These are phyloP conservation scores for Ustilago trichophora DNA, from an alignment of 1,284 basidiomycete genomes.

Conservation along the genomic window DNA sequence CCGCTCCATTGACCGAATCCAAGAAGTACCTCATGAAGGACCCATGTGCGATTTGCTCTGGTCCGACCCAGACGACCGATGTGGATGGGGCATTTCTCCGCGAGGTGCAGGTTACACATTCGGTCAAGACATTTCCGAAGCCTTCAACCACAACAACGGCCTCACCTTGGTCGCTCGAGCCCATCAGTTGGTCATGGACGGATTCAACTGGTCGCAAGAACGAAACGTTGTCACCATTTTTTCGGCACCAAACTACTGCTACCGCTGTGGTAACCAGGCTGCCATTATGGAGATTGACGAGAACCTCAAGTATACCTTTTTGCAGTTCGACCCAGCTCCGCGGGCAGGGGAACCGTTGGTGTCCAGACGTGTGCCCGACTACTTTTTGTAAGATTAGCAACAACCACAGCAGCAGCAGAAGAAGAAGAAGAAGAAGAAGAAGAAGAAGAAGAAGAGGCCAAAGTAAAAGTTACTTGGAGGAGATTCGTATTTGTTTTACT, in stretches of 20 bases:
- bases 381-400: slow-evolving; percentile 53
- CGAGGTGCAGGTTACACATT: slow-evolving; percentile 99
- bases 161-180: slow-evolving; percentile 81
- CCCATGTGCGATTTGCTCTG: slow-evolving; percentile 99
- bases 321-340: slow-evolving; percentile 99
- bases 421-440: too few species aligned
- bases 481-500: too few species aligned
- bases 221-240: slow-evolving; percentile 99
- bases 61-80: slow-evolving; percentile 99
- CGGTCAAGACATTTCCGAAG: slow-evolving; percentile 97
- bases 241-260: slow-evolving; percentile 89
- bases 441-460: background rate
- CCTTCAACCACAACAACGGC: slow-evolving; percentile 99
- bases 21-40: slow-evolving; percentile 98
- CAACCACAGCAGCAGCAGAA: too few species aligned
- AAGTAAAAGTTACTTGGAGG: too few species aligned
- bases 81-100: slow-evolving; percentile 99
- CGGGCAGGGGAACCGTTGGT: slow-evolving; percentile 97
- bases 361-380: slow-evolving; percentile 94
- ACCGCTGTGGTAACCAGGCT: slow-evolving; percentile 98
- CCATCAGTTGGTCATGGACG: slow-evolving; percentile 88
- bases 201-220: slow-evolving; percentile 97
- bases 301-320: slow-evolving; percentile 93
- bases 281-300: slow-evolving; percentile 99
- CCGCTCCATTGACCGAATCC: slow-evolving; percentile 95